phyloP scores from a whole-genome alignment of 2,329 filamentous ascomycete species.

The Aspergillus sp. region DNA sequence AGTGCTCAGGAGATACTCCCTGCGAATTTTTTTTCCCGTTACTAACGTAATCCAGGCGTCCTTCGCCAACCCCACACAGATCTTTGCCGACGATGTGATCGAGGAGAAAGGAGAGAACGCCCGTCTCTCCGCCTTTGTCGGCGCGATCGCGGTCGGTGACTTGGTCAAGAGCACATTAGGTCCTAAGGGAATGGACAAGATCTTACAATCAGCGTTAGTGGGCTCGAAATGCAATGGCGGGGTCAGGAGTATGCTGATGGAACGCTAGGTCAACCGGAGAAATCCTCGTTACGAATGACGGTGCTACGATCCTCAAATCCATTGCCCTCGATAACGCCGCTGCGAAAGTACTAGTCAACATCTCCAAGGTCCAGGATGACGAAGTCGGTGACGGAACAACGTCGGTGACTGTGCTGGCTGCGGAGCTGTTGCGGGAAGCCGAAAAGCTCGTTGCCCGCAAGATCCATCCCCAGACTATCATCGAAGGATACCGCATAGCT shows the following conservation, averaged over 20 bases:
- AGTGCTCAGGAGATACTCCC: neutral
- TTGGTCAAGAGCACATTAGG: conserved; percentile 96
- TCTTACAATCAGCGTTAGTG: conserved; percentile 87
- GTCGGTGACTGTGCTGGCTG: conserved; percentile 93
- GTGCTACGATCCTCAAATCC: conserved; percentile 95
- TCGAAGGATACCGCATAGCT: conserved; percentile 98
- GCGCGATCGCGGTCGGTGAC: conserved; percentile 96
- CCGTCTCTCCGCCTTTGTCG: conserved; percentile 95
- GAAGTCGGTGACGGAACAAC: conserved; percentile 98
- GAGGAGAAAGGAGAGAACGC: conserved; percentile 99
- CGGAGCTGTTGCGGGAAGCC: conserved; percentile 92
- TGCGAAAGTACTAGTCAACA: conserved; percentile 97
- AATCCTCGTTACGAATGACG: conserved; percentile 98
- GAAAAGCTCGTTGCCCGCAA: conserved; percentile 98
- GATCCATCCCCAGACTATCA: conserved; percentile 99
- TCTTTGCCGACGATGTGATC: conserved; percentile 95
- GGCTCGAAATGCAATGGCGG: conserved; percentile 21
- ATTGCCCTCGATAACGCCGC: conserved; percentile 98
- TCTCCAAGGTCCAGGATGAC: conserved; percentile 98
- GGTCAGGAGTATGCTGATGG: conserved; percentile 24
- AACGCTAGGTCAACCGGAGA: conserved; percentile 79
- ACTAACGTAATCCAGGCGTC: conserved; percentile 36
- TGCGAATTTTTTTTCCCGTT: conserved; percentile 8
- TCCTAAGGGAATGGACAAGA: conserved; percentile 99
- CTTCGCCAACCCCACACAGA: conserved; percentile 81